Base-by-base conservation (phyloP, 805 yeast species). In the Huiozyma sinensis region DNA sequence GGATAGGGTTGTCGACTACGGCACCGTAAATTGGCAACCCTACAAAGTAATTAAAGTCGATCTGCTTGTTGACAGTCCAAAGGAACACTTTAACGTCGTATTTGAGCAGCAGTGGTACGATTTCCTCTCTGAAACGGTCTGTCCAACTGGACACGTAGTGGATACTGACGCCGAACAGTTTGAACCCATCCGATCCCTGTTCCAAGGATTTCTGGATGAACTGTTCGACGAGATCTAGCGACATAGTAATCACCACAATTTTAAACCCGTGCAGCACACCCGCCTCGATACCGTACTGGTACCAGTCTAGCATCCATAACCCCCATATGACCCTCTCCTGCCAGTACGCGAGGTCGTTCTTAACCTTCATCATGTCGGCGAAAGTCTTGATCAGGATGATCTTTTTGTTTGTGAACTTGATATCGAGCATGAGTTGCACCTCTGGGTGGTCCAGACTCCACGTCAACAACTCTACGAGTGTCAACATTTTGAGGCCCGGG, bases 141-240 rank as follows among this genome's bases (percentile, higher is more conserved):
- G 64, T 68, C 76, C 73, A 68, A 56, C 75, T 71, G 54, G 71
- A 67, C 55, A 70, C 54, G 67, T 63, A 41, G 33, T 66, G 57
- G 9, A 67, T 42, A 10, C 87, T 80, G 36, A 81, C 73, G 31
- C 80, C 83, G 29, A 69, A 67, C 43, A 79, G 68, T 59, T 75
- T 77, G 52, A 68, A 69, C 52, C 75, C 75, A 13, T 56, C 50
- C 40, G 63, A 52, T 7, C 68, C 63, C 35, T 69, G 49, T 38
- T 63, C 49, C 37, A 60, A 50, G 28, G 72, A 65, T 38, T 72
- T 72, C 40, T 59, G 47, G 13, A 67, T 51, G 17, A 67, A 63
- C 5, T 47, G 44, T 12, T 51, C 46, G 7, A 71, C 65, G 31
- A 60, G 50, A 5, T 60, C 56, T 28, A 67, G 53, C 1, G 68